Base-by-base conservation (phyloP, 176 grass and related monocot genomes). In the Dendrocalamus sinicus region DNA sequence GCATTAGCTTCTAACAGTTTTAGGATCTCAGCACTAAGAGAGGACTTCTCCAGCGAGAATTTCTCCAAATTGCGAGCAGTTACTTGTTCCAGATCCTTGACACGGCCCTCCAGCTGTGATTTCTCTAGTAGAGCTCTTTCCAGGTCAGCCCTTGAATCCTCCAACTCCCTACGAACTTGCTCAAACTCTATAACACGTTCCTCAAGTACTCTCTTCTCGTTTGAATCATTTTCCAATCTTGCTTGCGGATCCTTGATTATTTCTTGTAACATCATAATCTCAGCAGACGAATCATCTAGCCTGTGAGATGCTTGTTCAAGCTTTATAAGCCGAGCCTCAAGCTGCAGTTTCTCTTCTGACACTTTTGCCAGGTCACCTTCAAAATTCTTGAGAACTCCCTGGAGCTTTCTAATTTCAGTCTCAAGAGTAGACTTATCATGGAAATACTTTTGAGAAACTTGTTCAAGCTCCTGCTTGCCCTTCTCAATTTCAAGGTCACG, bases 341-440 rank as follows among this genome's bases (percentile, higher is more conserved):
- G 88, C 75, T 77, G 44, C 6, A 48, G 83, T 76, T 94, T 98
- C 81, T 89, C 88, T 54, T 78, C 24, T 28, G 45, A 67, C n/a
- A 88, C 50, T 60, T 76, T 92, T 55, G 57, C 86, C 45, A 92
- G 50, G 85, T 93, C 77, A 4, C 19, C 73, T 88, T 91, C 89
- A 30, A 92, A 66, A 68, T 76, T 87, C 72, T 80, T 75, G 81
- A 75, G 77, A 32, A 20, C 73, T 57, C 57, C 82, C 76, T 87
- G 68, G 78, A 98, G 83, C 41, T 47, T 88, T 76, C 23, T 46
- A 40, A 92, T 70, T 86, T 88, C 73, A 66, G 87, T 54, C 39
- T 93, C 85, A 52, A 98, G 89, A 84, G 48, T 72, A 22, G 85
- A 88, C 50, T 95, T 95, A 26, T 95, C 93, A 55, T 88, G 80